These are phyloP conservation scores for Vanrija sp. DNA, from an alignment of 1,284 basidiomycete genomes.

Conservation along the genomic window DNA sequence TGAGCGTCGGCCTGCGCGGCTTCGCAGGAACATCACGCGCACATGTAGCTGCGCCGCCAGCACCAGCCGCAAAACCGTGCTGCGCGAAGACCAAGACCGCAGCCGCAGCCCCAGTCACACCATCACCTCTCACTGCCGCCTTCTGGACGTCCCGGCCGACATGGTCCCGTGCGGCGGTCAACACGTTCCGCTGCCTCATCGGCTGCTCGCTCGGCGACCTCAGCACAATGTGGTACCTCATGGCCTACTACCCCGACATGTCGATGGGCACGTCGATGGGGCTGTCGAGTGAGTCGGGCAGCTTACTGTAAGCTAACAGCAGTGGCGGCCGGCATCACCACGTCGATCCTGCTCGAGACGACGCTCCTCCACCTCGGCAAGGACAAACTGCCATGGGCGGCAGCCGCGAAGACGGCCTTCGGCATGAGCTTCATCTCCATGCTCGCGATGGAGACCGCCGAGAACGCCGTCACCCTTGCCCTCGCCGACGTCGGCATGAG, in stretches of 20 bases:
- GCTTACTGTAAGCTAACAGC: neutral
- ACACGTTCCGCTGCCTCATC: slow-evolving; percentile 9
- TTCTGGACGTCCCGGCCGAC: slow-evolving; percentile 8
- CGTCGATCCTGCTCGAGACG: slow-evolving; percentile 8
- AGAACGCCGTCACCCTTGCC: slow-evolving; percentile 4
- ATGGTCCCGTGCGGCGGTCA: slow-evolving; percentile 4
- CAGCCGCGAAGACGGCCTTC: slow-evolving; percentile 1
- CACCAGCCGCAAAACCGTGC: too few species aligned
- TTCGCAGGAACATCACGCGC: too few species aligned
- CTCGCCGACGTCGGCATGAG: neutral
- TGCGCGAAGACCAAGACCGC: neutral
- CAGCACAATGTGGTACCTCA: slow-evolving; percentile 4
- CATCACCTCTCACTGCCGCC: neutral
- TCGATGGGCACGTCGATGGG: slow-evolving; percentile 3
- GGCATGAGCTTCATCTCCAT: slow-evolving; percentile 10
- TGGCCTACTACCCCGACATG: slow-evolving; percentile 3
- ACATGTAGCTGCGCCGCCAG: too few species aligned
- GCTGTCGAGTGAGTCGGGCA: neutral
- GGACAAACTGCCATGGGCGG: neutral
- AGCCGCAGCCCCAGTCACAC: neutral
- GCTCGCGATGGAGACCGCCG: slow-evolving; percentile 8
- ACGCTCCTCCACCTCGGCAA: slow-evolving; percentile 4
- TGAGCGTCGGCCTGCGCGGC: too few species aligned
- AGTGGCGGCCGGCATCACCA: slow-evolving; percentile 7
- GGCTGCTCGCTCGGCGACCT: slow-evolving; percentile 6